Evolutionary conservation across 164 flowering plant genomes (phyloP).

Genomic region (Piper betle): DNA sequence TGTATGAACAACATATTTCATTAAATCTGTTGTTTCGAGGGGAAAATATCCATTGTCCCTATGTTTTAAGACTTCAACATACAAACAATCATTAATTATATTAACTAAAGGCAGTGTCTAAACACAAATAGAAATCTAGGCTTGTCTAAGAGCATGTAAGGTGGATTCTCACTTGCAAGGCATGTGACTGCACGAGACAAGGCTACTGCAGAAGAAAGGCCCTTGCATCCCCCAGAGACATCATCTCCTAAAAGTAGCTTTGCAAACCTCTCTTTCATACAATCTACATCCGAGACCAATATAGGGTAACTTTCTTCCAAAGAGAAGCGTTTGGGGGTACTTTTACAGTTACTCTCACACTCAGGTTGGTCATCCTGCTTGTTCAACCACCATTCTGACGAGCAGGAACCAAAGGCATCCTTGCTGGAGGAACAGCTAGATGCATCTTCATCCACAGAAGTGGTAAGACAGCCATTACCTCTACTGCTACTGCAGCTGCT

Average conservation of each 20-base stretch:
- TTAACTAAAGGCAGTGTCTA: too few species aligned
- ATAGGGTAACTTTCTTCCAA: constrained; percentile 22
- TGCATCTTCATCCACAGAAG: constrained; percentile 60
- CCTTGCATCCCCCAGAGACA: constrained; percentile 66
- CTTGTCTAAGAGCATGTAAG: background rate
- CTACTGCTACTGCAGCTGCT: constrained; percentile 35
- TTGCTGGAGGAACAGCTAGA: constrained; percentile 80
- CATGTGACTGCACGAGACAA: constrained; percentile 76
- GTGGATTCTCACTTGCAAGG: constrained; percentile 45
- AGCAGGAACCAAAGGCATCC: constrained; percentile 66
- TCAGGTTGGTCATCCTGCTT: constrained; percentile 49
- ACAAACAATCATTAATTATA: too few species aligned
- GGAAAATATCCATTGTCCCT: background rate
- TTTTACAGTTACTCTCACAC: constrained; percentile 33
- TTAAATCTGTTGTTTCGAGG: too few species aligned
- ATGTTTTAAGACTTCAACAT: too few species aligned
- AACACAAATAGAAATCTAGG: too few species aligned
- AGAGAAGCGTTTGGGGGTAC: constrained; percentile 23
- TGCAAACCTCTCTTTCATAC: constrained; percentile 79
- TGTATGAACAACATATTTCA: background rate
- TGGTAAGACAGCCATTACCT: constrained; percentile 49
- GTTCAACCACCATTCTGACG: constrained; percentile 43
- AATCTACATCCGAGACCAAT: constrained; percentile 45
- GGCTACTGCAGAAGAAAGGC: constrained; percentile 60
- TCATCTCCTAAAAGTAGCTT: constrained; percentile 85